Conservation (phyloP, 768 basidiomycete species). For the Cantharellus anzutake region DNA sequence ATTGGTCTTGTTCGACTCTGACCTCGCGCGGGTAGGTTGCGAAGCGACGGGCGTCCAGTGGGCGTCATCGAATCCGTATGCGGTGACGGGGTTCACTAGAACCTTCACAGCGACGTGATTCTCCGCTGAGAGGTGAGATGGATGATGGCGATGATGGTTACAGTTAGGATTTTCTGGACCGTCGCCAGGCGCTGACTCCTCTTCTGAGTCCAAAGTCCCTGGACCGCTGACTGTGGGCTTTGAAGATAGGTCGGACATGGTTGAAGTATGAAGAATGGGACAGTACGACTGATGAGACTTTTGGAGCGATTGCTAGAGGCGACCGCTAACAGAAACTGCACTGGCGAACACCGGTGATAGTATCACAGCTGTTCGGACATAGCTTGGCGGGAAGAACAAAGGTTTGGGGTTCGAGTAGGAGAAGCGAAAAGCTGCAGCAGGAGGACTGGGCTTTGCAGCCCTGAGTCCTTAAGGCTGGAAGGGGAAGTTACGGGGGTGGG, state of each 20-base stretch:
- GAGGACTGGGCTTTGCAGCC: too few relatives aligned
- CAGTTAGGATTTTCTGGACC: not conserved
- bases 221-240: not conserved
- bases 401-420: too few relatives aligned
- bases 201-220: not conserved
- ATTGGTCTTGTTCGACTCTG: slow-evolving; percentile 2
- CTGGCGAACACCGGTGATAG: too few relatives aligned
- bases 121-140: not conserved
- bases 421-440: too few relatives aligned
- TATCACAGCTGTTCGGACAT: too few relatives aligned
- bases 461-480: too few relatives aligned
- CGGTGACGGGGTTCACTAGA: not conserved
- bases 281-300: too few relatives aligned
- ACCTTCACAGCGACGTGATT: not conserved
- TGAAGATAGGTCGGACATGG: slow-evolving; percentile 1
- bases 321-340: too few relatives aligned
- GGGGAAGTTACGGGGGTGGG: too few relatives aligned
- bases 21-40: slow-evolving; percentile 1
- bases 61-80: not conserved
- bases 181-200: not conserved
- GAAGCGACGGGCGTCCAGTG: too few relatives aligned
- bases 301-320: too few relatives aligned
- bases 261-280: not conserved
- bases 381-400: too few relatives aligned
- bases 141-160: not conserved